These are phyloP conservation scores for Ambrosia hybrid DNA, from an alignment of 140 eudicot species.

Conservation along the genomic window DNA sequence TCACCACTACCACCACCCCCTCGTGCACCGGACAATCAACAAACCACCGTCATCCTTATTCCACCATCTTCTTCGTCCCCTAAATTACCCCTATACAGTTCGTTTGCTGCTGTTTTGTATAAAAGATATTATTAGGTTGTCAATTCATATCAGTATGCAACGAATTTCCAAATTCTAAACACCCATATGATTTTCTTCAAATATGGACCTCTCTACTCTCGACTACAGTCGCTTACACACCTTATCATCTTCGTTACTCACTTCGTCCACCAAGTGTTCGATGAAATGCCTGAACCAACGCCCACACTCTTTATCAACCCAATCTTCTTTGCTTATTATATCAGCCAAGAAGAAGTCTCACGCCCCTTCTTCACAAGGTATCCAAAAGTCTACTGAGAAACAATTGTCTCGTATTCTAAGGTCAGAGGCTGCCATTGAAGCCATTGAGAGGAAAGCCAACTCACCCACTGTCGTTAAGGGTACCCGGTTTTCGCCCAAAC, in stretches of 20 bases:
- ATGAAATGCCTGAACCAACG: constrained; percentile 38
- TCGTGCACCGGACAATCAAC: too few species aligned
- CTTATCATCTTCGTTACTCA: constrained; percentile 26
- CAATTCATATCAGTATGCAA: not conserved
- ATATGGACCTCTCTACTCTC: constrained; percentile 25
- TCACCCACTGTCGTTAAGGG: constrained; percentile 42
- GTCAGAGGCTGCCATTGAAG: constrained; percentile 75
- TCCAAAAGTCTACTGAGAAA: constrained; percentile 57
- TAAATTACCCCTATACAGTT: too few species aligned
- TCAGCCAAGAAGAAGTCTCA: constrained; percentile 44
- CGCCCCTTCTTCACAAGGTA: constrained; percentile 33
- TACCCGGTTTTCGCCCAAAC: constrained; percentile 70
- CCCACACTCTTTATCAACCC: constrained; percentile 8
- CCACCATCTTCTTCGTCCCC: too few species aligned
- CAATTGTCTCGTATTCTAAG: constrained; percentile 65
- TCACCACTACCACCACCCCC: too few species aligned
- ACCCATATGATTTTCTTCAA: not conserved
- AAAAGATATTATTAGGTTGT: too few species aligned
- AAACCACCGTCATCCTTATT: too few species aligned
- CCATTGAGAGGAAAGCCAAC: constrained; percentile 74
- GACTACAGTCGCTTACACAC: constrained; percentile 1
- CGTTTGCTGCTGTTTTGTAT: too few species aligned
- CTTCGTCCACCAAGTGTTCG: constrained; percentile 41
- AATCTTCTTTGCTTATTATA: constrained; percentile 18
- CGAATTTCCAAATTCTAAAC: not conserved